Evolutionary conservation across 2,329 filamentous ascomycete species (phyloP).

Genomic region (Clonostachys solani): DNA sequence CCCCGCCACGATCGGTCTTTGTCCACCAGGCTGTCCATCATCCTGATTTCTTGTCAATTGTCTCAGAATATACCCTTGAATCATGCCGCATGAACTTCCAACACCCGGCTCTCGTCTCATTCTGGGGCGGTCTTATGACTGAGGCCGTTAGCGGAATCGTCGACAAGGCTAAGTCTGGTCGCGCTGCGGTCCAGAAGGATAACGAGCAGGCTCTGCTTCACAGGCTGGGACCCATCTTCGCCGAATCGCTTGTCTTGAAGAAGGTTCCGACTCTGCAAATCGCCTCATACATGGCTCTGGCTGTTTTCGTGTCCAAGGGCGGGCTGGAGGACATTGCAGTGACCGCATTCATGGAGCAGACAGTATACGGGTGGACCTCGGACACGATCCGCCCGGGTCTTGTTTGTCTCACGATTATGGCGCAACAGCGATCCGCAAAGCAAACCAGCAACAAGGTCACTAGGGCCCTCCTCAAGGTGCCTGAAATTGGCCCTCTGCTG

Average conservation of each 20-base stretch:
- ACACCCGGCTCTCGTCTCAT: conserved; percentile 74
- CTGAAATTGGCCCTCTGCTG: conserved; percentile 55
- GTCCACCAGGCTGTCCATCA: conserved; percentile 82
- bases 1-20: conserved; percentile 74
- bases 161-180: conserved; percentile 71
- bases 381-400: conserved; percentile 72
- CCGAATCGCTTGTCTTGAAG: conserved; percentile 71
- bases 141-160: conserved; percentile 83
- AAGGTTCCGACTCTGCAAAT: conserved; percentile 76
- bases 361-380: conserved; percentile 70
- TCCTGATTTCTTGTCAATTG: conserved; percentile 65
- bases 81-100: conserved; percentile 69
- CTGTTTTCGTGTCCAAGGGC: conserved; percentile 80
- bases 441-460: conserved; percentile 67
- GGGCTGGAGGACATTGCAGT: conserved; percentile 74
- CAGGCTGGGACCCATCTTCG: conserved; percentile 63
- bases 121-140: conserved; percentile 86
- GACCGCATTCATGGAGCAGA: conserved; percentile 85
- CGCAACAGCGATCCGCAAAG: conserved; percentile 70
- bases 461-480: conserved; percentile 62
- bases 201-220: conserved; percentile 77
- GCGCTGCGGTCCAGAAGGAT: conserved; percentile 70
- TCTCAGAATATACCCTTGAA: conserved; percentile 77
- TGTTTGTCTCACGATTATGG: conserved; percentile 75
- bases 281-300: conserved; percentile 86